phyloP scores from a whole-genome alignment of 331 rosid genomes.

The Stylosanthes scabra region DNA sequence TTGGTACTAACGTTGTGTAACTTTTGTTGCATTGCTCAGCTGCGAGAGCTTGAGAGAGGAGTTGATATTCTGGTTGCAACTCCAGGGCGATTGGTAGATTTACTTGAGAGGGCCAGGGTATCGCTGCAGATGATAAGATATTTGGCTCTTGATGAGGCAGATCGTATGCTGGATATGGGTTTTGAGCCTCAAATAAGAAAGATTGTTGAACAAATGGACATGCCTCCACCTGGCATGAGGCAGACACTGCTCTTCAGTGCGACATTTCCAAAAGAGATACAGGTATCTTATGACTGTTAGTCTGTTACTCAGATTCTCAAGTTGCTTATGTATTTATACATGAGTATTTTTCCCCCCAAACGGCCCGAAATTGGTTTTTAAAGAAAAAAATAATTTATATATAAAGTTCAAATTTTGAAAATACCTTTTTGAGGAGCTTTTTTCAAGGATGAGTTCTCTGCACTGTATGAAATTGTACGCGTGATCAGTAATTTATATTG shows the following conservation, averaged over 20 bases:
- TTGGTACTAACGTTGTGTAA: slow-evolving; percentile 26
- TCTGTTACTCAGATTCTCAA: slow-evolving; percentile 28
- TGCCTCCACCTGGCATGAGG: slow-evolving; percentile 80
- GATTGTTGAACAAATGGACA: slow-evolving; percentile 87
- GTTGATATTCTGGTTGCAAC: slow-evolving; percentile 95
- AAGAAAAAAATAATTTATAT: not conserved
- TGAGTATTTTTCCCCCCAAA: not conserved
- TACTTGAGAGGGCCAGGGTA: slow-evolving; percentile 86
- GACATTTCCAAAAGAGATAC: slow-evolving; percentile 89
- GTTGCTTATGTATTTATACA: slow-evolving; percentile 6
- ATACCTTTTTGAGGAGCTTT: not conserved
- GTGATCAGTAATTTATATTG: not conserved
- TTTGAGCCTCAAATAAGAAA: slow-evolving; percentile 95
- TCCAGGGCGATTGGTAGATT: slow-evolving; percentile 88
- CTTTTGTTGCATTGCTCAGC: slow-evolving; percentile 45
- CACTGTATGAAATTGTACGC: not conserved
- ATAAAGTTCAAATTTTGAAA: not conserved
- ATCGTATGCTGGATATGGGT: slow-evolving; percentile 96
- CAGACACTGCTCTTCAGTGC: slow-evolving; percentile 91
- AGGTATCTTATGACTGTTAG: slow-evolving; percentile 53
- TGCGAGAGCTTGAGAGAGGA: slow-evolving; percentile 88
- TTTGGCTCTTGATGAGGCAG: slow-evolving; percentile 93
- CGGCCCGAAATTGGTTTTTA: not conserved
- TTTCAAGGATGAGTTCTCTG: not conserved
- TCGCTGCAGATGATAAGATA: slow-evolving; percentile 73